A percentile compares a stretch with the other conserved stretches of the same genome.
Conservation (phyloP, 169 alveolate species). For the Plasmodium gallinaceum region DNA sequence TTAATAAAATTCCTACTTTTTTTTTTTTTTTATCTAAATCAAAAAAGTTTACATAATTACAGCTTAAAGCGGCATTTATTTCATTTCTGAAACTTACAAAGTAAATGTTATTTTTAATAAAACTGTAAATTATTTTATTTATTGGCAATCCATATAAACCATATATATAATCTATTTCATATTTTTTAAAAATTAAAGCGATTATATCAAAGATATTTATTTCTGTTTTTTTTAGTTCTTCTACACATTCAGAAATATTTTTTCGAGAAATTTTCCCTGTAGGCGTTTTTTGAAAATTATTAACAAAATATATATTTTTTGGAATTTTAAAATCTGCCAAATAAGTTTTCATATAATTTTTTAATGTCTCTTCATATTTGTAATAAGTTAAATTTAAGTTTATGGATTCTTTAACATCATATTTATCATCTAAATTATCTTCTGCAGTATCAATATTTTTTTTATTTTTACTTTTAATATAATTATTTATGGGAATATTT, state of each 20-base stretch:
- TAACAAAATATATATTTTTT: slow-evolving; percentile 57
- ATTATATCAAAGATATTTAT: slow-evolving; percentile 40
- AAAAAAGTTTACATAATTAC: slow-evolving; percentile 63
- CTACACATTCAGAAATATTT: slow-evolving; percentile 50
- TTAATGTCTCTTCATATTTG: slow-evolving; percentile 3
- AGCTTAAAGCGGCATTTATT: slow-evolving; percentile 65
- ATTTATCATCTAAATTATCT: not conserved
- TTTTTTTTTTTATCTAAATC: slow-evolving; percentile 27
- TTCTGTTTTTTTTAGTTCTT: slow-evolving; percentile 11
- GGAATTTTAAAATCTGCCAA: slow-evolving; percentile 72
- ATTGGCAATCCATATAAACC: slow-evolving; percentile 73
- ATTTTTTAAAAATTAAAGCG: slow-evolving; percentile 51
- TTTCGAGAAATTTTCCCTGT: slow-evolving; percentile 71
- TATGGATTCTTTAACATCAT: slow-evolving; percentile 10
- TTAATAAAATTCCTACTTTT: slow-evolving; percentile 50
- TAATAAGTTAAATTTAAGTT: slow-evolving; percentile 27
- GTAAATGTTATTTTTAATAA: slow-evolving; percentile 30
- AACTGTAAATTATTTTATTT: slow-evolving; percentile 46
- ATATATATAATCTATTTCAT: slow-evolving; percentile 39
- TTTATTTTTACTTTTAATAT: not conserved
- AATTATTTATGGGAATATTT: not conserved
- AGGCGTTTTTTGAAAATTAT: slow-evolving; percentile 63
- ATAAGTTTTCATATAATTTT: slow-evolving; percentile 13
- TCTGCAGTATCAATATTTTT: not conserved
- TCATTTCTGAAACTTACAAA: slow-evolving; percentile 75